A percentile compares a stretch with the other conserved stretches of the same genome.
Conservation (phyloP, 2,329 filamentous ascomycete species). For the Ophiognomonia clavigignenti-juglandacearum region DNA sequence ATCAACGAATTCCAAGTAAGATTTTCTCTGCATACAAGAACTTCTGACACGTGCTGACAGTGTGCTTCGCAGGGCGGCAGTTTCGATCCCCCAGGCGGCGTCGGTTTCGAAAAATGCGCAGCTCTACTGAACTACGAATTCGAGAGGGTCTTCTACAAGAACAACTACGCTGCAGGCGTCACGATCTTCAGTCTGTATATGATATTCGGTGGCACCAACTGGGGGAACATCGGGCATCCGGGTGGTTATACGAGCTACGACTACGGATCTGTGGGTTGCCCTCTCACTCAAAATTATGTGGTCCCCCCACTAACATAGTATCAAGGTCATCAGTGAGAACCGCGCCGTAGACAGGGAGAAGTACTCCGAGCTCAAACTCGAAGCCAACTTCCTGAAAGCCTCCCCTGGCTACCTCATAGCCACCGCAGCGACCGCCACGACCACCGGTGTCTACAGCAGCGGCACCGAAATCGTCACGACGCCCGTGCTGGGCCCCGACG, state of each 20-base stretch:
- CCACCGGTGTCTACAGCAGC: constrained; percentile 48
- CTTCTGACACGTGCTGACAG: neutral
- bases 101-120: constrained; percentile 65
- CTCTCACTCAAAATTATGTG: neutral
- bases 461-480: constrained; percentile 57
- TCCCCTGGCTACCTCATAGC: constrained; percentile 65
- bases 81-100: constrained; percentile 71
- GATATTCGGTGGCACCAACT: constrained; percentile 66
- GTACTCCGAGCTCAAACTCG: constrained; percentile 73
- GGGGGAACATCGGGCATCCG: constrained; percentile 72
- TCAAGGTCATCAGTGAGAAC: constrained; percentile 30
- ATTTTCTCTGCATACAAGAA: neutral
- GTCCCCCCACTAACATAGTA: neutral
- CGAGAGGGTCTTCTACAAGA: constrained; percentile 76
- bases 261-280: constrained; percentile 34
- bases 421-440: constrained; percentile 42
- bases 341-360: constrained; percentile 67
- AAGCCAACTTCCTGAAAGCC: constrained; percentile 69
- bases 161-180: constrained; percentile 61
- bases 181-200: constrained; percentile 72
- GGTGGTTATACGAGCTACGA: constrained; percentile 58
- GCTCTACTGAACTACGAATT: constrained; percentile 66
- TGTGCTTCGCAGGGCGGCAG: constrained; percentile 51
- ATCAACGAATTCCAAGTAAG: constrained; percentile 30
- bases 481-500: constrained; percentile 49